Conservation (phyloP, 192 early-diverging fungal genomes). For the Linnemannia exigua region DNA sequence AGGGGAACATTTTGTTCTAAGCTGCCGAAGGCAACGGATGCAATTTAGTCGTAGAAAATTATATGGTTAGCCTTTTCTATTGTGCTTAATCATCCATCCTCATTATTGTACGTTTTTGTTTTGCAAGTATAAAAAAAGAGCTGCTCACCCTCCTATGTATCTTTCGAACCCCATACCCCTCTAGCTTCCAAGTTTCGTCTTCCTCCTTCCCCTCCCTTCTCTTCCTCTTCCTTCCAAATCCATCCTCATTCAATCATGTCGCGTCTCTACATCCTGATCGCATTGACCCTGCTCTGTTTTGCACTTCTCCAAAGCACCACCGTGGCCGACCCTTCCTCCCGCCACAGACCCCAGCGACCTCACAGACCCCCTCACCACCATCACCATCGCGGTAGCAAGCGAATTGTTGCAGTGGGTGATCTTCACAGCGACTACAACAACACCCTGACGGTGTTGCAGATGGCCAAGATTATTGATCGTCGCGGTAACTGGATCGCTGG, state of each 20-base stretch:
- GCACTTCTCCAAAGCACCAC: neutral
- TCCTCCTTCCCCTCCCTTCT: neutral
- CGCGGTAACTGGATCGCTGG: constrained; percentile 68
- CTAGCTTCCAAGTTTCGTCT: neutral
- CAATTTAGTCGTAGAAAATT: too few species aligned
- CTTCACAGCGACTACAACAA: constrained; percentile 75
- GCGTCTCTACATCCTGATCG: neutral
- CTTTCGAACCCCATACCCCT: neutral
- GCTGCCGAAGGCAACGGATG: too few species aligned
- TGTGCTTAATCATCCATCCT: neutral
- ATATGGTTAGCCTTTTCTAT: too few species aligned
- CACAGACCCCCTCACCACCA: neutral
- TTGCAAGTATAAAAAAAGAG: neutral
- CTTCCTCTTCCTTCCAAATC: neutral
- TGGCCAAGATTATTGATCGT: constrained; percentile 71
- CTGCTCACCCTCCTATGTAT: neutral
- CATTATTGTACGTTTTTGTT: too few species aligned
- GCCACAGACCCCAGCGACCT: neutral
- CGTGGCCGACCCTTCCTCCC: neutral
- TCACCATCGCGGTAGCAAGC: constrained; percentile 24
- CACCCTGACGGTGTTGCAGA: constrained; percentile 62
- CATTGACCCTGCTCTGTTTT: constrained; percentile 9
- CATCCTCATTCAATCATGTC: neutral
- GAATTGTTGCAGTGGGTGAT: constrained; percentile 79
- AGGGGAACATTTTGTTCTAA: too few species aligned